Evolutionary conservation across 805 yeast species (phyloP), one percentile per base, ranked within the genome.

Genomic region (Saccharomycopsis sp.): DNA sequence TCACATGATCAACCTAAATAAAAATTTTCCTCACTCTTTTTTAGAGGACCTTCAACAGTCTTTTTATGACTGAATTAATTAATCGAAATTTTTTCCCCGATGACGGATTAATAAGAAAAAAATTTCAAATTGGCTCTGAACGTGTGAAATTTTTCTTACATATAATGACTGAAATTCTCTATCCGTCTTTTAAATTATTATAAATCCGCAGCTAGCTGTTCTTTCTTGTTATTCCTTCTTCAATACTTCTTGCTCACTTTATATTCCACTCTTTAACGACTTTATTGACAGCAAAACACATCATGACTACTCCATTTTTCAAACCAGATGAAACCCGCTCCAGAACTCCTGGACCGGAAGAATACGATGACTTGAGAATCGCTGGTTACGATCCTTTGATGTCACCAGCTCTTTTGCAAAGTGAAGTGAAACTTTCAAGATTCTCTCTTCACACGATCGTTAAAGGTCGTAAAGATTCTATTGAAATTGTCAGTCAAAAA

Each of bases 341-440:
- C 3, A 22, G 17, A 47, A 55, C 57, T 12, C 59, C 60, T 12
- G 53, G 41, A 15, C 57, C 58, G n/a, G 62, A 59, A 49, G 64
- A 62, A 51, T 56, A 62, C 53, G 90, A 86, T 72, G 90, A 86
- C 69, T 84, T 86, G 85, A 79, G 89, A 75, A 84, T 87, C 66
- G 76, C 81, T 50, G 98, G 97, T 47, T 93, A 93, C 80, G 93
- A 91, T 69, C 98, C 98, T 22, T 78, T 93, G 63, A 87, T 96
- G n/a, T 89, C 98, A 12, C 98, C 99, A 25, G 97, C 89, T 69
- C 79, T 92, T 58, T 80, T 93, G 47, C 97, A 92, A 74, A 88
- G 86, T 65, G 97, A 93, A 72, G 78, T 78, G 70, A 93, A 89
- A 49, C 80, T 90, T 53, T 76, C 86, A 41, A 79, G 77, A 56